Conservation (phyloP, 2,329 filamentous ascomycete genomes). For the Exophiala sideris region DNA sequence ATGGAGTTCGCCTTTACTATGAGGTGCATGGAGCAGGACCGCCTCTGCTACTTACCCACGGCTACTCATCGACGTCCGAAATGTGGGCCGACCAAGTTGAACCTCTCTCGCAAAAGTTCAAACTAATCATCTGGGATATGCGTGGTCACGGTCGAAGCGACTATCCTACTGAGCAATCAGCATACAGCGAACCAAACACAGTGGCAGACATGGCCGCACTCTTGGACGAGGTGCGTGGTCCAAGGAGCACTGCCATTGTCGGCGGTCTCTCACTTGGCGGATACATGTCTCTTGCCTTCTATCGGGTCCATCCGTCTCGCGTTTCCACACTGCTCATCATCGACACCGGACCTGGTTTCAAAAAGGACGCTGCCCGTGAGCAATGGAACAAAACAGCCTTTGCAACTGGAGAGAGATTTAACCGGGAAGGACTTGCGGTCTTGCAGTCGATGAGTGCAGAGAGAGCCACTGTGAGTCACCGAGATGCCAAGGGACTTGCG, state of each 20-base stretch:
- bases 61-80: slow-evolving; percentile 22
- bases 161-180: slow-evolving; percentile 8
- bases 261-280: slow-evolving; percentile 22
- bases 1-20: slow-evolving; percentile 17
- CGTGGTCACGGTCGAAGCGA: slow-evolving; percentile 19
- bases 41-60: slow-evolving; percentile 19
- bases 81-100: slow-evolving; percentile 22
- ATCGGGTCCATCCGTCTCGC: slow-evolving; percentile 8
- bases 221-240: slow-evolving; percentile 6
- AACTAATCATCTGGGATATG: slow-evolving; percentile 24
- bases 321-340: slow-evolving; percentile 21
- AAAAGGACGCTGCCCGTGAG: slow-evolving; percentile 16
- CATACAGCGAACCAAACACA: slow-evolving; percentile 21
- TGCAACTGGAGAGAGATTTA: slow-evolving; percentile 10
- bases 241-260: slow-evolving; percentile 4
- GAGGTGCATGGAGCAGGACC: slow-evolving; percentile 16
- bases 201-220: slow-evolving; percentile 18
- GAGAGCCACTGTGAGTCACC: slow-evolving; percentile 11
- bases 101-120: slow-evolving; percentile 14
- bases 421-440: slow-evolving; percentile 7
- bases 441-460: slow-evolving; percentile 15
- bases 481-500: slow-evolving; percentile 17
- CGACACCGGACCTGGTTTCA: slow-evolving; percentile 23
- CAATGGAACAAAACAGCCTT: slow-evolving; percentile 22
- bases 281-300: slow-evolving; percentile 26